Evolutionary conservation across 352 stramenopile genomes (phyloP), one percentile per base, ranked within the genome.

Genomic region (Saprolegnia parasitica): DNA sequence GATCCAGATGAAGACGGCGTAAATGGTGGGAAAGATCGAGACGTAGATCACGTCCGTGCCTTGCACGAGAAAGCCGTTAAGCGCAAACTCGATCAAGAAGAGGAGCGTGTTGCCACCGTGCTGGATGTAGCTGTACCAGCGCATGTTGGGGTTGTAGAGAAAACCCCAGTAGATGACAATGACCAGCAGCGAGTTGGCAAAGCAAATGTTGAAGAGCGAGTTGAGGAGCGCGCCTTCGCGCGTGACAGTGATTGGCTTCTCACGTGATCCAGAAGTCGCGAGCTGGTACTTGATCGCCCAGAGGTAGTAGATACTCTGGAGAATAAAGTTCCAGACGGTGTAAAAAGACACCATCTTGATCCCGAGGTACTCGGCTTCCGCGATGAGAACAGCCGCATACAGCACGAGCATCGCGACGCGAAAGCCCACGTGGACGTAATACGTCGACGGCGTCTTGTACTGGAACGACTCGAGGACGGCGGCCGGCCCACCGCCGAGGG

Each of bases 281-380:
- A 60, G 13, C 24, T 70, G 50, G 50, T 61, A 23, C n/a, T 55
- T 35, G 42, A 49, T 49, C 3, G 24, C 35, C 35, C 24, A 60
- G 35, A 60, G 24, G 9, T 60, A 61, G 39, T 63, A 70, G 39
- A 70, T 13, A 13, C n/a, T 63, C 23, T 70, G 63, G 18, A 70
- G 54, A 8, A 52, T n/a, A 54, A 70, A 70, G 54, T 70, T 70
- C 63, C 63, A 70, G 18, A 42, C 54, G 37, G 63, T 70, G 47
- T 70, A 70, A 46, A 62, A 70, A 49, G n/a, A 55, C 47, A 70
- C 20, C 63, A 70, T 52, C 47, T 42, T n/a, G 49, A 49, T 5
- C 26, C 24, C 18, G 20, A 26, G 35, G 55, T 61, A 4, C 13
- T 18, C 24, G 35, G 52, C 52, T 45, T 61, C 18, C 21, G 61